Evolutionary conservation across 305 asterid genomes (phyloP), one percentile per base, ranked within the genome.

Genomic region (Salvia sclarea): DNA sequence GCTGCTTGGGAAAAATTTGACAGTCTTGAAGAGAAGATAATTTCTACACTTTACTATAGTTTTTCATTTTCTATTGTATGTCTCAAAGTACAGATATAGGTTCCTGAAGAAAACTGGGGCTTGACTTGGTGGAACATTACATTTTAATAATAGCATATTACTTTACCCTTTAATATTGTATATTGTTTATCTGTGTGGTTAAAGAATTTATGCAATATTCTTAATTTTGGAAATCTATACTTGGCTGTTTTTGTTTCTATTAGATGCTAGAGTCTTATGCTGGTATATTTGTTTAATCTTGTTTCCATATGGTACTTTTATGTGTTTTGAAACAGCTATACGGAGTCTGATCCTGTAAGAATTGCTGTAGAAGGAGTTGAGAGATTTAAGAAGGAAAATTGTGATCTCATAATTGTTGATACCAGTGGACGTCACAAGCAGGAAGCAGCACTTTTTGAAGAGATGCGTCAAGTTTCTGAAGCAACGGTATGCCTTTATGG

Each of bases 361-460:
- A 91, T 94, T 69, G 99, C 96, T 5, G 96, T 79, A 18, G 96
- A 89, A 76, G 99, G 99, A 31, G 87, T 83, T 64, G 85, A 87
- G 72, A 83, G 84, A 79, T 92, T 90, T 70, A 85, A 80, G 85
- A 81, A 88, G 78, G 97, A 90, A 74, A 90, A 84, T 66, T 86
- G 95, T 77, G 98, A 93, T 79, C 96, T 93, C 43, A 93, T 93
- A 70, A 88, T 93, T 74, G 88, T 93, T 78, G 98, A 93, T 61
- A 93, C 96, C 44, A 90, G 98, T 77, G 97, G 99, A 75, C 97
- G 97, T 68, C 97, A 94, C 90, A 94, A 94, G 82, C 99, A 93
- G 76, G 97, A 93, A 82, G 95, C 83, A n/a, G 83, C 96, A 69
- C 94, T 88, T 64, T 88, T 93, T 84, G 96, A 93, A 75, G 98